Conservation (phyloP, 192 early-diverging fungal genomes). For the Coemansia sp. region DNA sequence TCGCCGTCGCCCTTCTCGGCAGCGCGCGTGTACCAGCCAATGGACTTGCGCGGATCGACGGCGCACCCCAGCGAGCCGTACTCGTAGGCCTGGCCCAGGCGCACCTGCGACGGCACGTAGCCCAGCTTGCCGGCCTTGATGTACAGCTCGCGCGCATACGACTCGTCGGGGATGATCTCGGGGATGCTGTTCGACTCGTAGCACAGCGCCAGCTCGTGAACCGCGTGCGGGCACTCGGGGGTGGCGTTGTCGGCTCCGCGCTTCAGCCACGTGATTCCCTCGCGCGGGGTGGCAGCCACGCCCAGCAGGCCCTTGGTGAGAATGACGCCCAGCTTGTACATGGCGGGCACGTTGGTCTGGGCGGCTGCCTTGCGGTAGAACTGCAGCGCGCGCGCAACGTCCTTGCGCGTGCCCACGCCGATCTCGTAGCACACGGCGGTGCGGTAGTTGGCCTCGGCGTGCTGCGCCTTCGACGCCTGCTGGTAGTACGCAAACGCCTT, state of each 20-base stretch:
- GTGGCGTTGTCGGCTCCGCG: constrained; percentile 89
- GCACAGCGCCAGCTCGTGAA: constrained; percentile 89
- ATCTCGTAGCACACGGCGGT: constrained; percentile 96
- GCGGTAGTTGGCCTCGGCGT: constrained; percentile 90
- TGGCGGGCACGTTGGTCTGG: constrained; percentile 87
- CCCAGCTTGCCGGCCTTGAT: constrained; percentile 91
- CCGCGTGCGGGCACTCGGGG: constrained; percentile 84
- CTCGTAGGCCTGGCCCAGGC: constrained; percentile 91
- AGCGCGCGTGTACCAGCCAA: constrained; percentile 94
- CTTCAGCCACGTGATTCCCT: constrained; percentile 94
- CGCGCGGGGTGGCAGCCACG: constrained; percentile 75
- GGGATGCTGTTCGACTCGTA: constrained; percentile 78
- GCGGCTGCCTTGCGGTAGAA: constrained; percentile 93
- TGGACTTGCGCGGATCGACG: constrained; percentile 83
- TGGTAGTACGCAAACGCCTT: constrained; percentile 90
- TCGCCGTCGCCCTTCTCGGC: constrained; percentile 91
- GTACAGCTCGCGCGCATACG: constrained; percentile 89
- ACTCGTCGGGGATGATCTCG: constrained; percentile 73
- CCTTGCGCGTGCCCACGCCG: constrained; percentile 89
- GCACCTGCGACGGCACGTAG: constrained; percentile 90
- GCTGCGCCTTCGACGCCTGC: constrained; percentile 90
- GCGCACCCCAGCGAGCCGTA: constrained; percentile 89
- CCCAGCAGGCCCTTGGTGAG: constrained; percentile 82
- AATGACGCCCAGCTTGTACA: constrained; percentile 97
- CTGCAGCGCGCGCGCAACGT: constrained; percentile 77